Base-by-base conservation (phyloP, 139 green algal species). In the Chlorokybus atmophyticus region DNA sequence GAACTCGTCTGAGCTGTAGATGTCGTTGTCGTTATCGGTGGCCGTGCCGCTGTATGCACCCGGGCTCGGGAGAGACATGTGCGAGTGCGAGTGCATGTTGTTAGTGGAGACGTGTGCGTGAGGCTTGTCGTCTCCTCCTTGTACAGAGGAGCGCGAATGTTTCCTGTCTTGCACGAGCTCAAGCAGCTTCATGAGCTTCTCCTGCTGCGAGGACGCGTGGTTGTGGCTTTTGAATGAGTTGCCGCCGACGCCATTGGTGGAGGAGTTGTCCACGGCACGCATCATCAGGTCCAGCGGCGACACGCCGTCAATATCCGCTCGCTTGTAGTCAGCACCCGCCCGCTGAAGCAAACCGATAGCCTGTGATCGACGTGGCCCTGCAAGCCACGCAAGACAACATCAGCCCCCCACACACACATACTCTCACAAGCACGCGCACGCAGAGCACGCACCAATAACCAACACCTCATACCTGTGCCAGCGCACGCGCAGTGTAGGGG, bases 1-100 rank as follows among this genome's bases (percentile, higher is more conserved):
- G 35, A 76, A 76, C 32, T 71, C 61, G 35, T 76, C 68, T 3
- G 31, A 61, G 24, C 39, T 32, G n/a, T 67, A 63, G 10, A 50
- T 44, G 50, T 44, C 35, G 14, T 44, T 44, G 35, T 44, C 35
- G 35, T 14, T 44, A 14, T 44, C 35, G 35, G 35, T 14, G 10
- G 14, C 35, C 35, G 35, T 44, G 35, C 35, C n/a, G n/a, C n/a
- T n/a, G n/a, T n/a, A n/a, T n/a, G n/a, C n/a, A n/a, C n/a, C n/a
- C n/a, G n/a, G n/a, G n/a, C n/a, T n/a, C n/a, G n/a, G n/a, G n/a
- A n/a, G 35, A 21, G 35, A 44, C 10, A 14, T 10, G 35, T 14
- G 35, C 35, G 35, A 14, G 10, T 10, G 14, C 35, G 35, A 10
- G 14, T 44, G 35, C 10, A 10, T 14, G 35, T 44, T 14, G 35